Conservation (phyloP, 1,139 yeast species). For the Saccharomyces hybrid region DNA sequence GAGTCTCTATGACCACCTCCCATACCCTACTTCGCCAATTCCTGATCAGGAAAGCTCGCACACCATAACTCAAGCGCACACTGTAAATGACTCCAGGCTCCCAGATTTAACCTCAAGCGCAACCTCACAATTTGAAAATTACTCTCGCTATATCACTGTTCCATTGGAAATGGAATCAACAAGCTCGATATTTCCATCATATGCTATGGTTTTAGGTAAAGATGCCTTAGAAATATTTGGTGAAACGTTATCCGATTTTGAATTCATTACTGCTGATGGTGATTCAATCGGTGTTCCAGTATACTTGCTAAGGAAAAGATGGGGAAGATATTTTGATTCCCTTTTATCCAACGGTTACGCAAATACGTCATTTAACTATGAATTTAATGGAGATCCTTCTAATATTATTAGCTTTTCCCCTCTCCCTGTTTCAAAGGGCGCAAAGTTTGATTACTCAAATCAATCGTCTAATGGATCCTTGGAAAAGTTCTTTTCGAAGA, state of each 20-base stretch:
- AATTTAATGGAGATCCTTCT: slow-evolving; percentile 13
- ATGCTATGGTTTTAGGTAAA: slow-evolving; percentile 69
- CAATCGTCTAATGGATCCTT: slow-evolving; percentile 28
- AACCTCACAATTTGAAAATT: slow-evolving; percentile 47
- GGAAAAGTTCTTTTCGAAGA: slow-evolving; percentile 18
- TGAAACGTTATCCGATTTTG: slow-evolving; percentile 58
- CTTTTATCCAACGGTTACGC: slow-evolving; percentile 58
- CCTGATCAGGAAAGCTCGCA: not conserved
- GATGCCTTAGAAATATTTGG: slow-evolving; percentile 65
- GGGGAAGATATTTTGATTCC: slow-evolving; percentile 66
- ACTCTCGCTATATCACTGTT: slow-evolving; percentile 73
- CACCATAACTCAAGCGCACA: not conserved
- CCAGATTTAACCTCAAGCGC: slow-evolving; percentile 13
- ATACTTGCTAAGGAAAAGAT: slow-evolving; percentile 54
- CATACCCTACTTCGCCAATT: not conserved
- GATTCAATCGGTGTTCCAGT: slow-evolving; percentile 59
- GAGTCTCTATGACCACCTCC: not conserved
- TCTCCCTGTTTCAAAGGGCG: slow-evolving; percentile 7
- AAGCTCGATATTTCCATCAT: slow-evolving; percentile 62
- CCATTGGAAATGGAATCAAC: slow-evolving; percentile 57
- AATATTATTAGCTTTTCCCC: slow-evolving; percentile 12
- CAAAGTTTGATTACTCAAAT: slow-evolving; percentile 5
- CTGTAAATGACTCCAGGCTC: slow-evolving; percentile 4
- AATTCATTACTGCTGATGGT: slow-evolving; percentile 60
- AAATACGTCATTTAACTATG: slow-evolving; percentile 25